Conservation (phyloP, 164 flowering plant genomes). For the Aristolochia contorta region DNA sequence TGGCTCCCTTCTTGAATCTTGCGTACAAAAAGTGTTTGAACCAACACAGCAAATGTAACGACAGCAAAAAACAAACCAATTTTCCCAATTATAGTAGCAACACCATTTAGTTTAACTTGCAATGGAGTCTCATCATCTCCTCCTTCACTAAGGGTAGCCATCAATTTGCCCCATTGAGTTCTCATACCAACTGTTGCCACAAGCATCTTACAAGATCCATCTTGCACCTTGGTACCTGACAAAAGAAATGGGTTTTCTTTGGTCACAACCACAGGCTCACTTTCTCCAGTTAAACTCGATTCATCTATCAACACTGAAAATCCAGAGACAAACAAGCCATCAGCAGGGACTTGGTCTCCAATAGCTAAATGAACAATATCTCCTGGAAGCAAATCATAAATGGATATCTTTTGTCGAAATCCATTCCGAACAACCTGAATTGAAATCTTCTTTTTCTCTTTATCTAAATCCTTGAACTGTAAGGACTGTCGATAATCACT, state of each 20-base stretch:
- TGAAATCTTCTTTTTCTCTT: slow-evolving; percentile 82
- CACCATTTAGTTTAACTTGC: slow-evolving; percentile 95
- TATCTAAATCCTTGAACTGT: slow-evolving; percentile 92
- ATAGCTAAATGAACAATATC: slow-evolving; percentile 85
- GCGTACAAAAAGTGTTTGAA: slow-evolving; percentile 52
- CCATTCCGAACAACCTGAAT: slow-evolving; percentile 79
- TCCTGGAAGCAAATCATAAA: slow-evolving; percentile 85
- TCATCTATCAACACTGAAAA: slow-evolving; percentile 76
- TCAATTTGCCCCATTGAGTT: slow-evolving; percentile 97
- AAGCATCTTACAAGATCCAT: slow-evolving; percentile 95
- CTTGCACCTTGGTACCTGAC: slow-evolving; percentile 95
- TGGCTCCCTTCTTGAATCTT: slow-evolving; percentile 58
- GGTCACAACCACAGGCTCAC: slow-evolving; percentile 66
- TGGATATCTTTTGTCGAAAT: slow-evolving; percentile 73
- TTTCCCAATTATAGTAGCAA: slow-evolving; percentile 87
- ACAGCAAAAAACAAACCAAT: slow-evolving; percentile 89
- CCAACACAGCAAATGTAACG: slow-evolving; percentile 82
- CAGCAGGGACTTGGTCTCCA: slow-evolving; percentile 96
- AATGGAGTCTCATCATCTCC: slow-evolving; percentile 97
- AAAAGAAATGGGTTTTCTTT: slow-evolving; percentile 65
- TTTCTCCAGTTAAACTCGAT: slow-evolving; percentile 92
- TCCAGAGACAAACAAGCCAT: slow-evolving; percentile 85
- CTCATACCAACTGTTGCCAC: slow-evolving; percentile 97
- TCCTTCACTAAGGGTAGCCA: slow-evolving; percentile 96
- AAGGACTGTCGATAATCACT: slow-evolving; percentile 90